Conservation (phyloP, 371 early-diverging fungal genomes). For the Syncephalastrum racemosum region DNA sequence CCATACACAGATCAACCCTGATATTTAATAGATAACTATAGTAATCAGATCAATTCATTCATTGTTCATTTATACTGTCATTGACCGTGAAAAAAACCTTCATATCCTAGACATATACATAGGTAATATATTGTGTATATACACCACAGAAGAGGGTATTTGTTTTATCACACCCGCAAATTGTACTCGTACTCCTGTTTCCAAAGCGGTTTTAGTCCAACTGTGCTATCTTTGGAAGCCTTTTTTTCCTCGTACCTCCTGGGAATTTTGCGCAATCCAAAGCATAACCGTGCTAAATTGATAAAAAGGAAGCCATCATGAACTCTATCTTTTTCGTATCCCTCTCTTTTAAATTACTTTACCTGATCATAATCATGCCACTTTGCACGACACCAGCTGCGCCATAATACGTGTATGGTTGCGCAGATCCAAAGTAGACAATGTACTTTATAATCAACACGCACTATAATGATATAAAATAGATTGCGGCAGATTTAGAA, state of each 20-base stretch:
- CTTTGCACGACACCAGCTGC: slow-evolving; percentile 69
- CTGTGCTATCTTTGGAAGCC: neutral
- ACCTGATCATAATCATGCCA: slow-evolving; percentile 72
- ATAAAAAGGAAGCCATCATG: neutral
- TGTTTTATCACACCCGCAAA: slow-evolving; percentile 8
- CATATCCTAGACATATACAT: too few relatives aligned
- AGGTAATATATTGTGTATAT: too few relatives aligned
- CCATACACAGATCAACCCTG: neutral
- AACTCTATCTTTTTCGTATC: neutral
- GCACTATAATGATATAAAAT: slow-evolving; percentile 41
- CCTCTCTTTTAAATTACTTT: slow-evolving; percentile 7
- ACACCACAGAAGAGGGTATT: neutral
- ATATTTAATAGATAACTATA: neutral
- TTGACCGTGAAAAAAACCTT: too few relatives aligned
- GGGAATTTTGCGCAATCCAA: slow-evolving; percentile 50
- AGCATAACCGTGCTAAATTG: slow-evolving; percentile 39
- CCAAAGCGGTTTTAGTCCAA: too few relatives aligned
- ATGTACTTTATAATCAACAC: slow-evolving; percentile 74
- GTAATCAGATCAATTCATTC: neutral
- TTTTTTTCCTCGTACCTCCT: slow-evolving; percentile 28
- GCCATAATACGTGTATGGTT: slow-evolving; percentile 68
- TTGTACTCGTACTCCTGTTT: slow-evolving; percentile 30
- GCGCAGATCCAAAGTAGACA: slow-evolving; percentile 50
- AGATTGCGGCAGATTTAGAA: too few relatives aligned
- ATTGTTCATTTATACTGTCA: neutral